Evolutionary conservation across 1,284 basidiomycete genomes (phyloP).

Genomic region (Ceratobasidium sp.): DNA sequence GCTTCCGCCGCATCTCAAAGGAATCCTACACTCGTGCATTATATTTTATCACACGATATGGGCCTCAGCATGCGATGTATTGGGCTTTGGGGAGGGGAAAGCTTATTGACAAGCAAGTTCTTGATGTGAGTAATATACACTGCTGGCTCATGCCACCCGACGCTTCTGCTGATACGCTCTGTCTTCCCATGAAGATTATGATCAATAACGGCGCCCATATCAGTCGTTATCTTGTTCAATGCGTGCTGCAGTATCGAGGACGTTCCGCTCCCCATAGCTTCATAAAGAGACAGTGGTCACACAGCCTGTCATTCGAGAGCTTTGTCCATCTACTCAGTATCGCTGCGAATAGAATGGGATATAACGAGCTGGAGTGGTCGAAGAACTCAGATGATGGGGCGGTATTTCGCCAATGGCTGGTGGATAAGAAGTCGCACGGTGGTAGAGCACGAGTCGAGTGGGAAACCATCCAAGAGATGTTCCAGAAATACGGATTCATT

Average conservation of each 20-base stretch:
- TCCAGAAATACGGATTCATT: slow-evolving; percentile 80
- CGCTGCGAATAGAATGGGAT: slow-evolving; percentile 57
- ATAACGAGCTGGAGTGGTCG: slow-evolving; percentile 35
- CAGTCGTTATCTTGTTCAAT: slow-evolving; percentile 78
- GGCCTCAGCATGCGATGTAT: slow-evolving; percentile 72
- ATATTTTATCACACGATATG: slow-evolving; percentile 78
- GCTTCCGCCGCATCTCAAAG: slow-evolving; percentile 69
- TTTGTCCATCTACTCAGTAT: slow-evolving; percentile 71
- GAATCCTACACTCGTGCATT: slow-evolving; percentile 77
- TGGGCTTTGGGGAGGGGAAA: slow-evolving; percentile 74
- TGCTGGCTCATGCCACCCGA: slow-evolving; percentile 16
- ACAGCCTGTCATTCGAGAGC: slow-evolving; percentile 66
- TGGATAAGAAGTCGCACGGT: slow-evolving; percentile 69
- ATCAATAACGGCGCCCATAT: slow-evolving; percentile 76
- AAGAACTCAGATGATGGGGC: slow-evolving; percentile 76
- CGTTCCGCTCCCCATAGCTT: slow-evolving; percentile 70
- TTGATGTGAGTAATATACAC: slow-evolving; percentile 66
- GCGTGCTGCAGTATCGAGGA: slow-evolving; percentile 79
- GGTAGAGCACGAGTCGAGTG: slow-evolving; percentile 66
- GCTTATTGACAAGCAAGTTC: slow-evolving; percentile 69
- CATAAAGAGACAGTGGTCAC: slow-evolving; percentile 75
- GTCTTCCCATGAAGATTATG: slow-evolving; percentile 62
- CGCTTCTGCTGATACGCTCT: slow-evolving; percentile 6
- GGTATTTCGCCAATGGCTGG: slow-evolving; percentile 69
- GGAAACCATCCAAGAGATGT: slow-evolving; percentile 70